phyloP scores from a whole-genome alignment of 2,329 filamentous ascomycete species.

The Trichoderma atroviride region DNA sequence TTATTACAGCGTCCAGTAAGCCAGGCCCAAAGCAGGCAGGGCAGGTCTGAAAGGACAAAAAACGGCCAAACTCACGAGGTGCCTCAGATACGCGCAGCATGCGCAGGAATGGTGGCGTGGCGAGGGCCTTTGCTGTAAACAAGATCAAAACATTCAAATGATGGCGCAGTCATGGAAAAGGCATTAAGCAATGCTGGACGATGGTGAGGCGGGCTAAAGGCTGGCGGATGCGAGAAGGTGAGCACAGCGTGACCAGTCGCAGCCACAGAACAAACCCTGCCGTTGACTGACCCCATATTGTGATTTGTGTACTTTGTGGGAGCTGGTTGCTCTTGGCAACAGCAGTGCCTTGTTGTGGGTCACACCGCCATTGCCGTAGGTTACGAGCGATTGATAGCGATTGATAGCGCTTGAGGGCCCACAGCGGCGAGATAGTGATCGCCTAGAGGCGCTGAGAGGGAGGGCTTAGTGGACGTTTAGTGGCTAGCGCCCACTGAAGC shows the following conservation, averaged over 20 bases:
- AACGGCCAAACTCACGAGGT: slow-evolving; percentile 3
- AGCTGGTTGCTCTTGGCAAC: slow-evolving; percentile 28
- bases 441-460: slow-evolving; percentile 9
- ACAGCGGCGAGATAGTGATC: slow-evolving; percentile 17
- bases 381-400: not conserved
- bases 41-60: not conserved
- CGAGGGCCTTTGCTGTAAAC: slow-evolving; percentile 1
- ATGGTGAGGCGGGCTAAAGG: slow-evolving; percentile 14
- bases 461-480: slow-evolving; percentile 8
- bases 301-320: slow-evolving; percentile 28
- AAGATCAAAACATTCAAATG: slow-evolving; percentile 2
- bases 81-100: slow-evolving; percentile 8
- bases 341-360: slow-evolving; percentile 11
- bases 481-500: slow-evolving; percentile 10
- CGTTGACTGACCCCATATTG: slow-evolving; percentile 14
- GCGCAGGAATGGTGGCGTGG: slow-evolving; percentile 1
- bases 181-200: slow-evolving; percentile 38
- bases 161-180: slow-evolving; percentile 12
- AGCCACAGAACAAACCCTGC: slow-evolving; percentile 16
- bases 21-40: not conserved
- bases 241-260: slow-evolving; percentile 25
- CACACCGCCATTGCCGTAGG: slow-evolving; percentile 22
- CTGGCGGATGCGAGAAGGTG: slow-evolving; percentile 24
- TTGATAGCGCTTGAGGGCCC: not conserved
- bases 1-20: not conserved